Percentiles rank a stretch among this genome's conserved stretches.
phyloP scores from a whole-genome alignment of 345 rosid genomes.

The Trapa bicornis region DNA sequence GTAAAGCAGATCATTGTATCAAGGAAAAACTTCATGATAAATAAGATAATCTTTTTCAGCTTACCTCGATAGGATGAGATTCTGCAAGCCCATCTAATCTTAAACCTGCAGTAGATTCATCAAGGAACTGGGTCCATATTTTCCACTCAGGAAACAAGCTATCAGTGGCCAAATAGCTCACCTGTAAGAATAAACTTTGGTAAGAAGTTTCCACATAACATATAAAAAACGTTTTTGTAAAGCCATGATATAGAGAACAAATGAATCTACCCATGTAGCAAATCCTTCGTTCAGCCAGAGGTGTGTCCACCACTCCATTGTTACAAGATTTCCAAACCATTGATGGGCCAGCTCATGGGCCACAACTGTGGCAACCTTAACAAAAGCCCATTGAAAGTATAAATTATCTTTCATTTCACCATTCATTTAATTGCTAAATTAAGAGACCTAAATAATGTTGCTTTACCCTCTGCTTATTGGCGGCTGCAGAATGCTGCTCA shows the following conservation, averaged over 20 bases:
- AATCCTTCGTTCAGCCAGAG: conserved; percentile 98
- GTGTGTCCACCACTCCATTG: conserved; percentile 99
- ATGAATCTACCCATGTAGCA: conserved; percentile 84
- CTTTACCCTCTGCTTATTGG: conserved; percentile 84
- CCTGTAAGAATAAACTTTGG: conserved; percentile 33
- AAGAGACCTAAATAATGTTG: background rate
- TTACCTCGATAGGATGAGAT: conserved; percentile 98
- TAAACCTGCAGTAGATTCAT: conserved; percentile 71
- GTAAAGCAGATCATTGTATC: background rate
- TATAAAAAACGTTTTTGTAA: background rate
- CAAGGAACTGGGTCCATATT: conserved; percentile 96
- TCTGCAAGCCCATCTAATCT: conserved; percentile 88
- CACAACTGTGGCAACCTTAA: conserved; percentile 82
- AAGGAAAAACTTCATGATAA: background rate
- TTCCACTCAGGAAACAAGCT: conserved; percentile 93
- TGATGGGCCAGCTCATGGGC: conserved; percentile 99
- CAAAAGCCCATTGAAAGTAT: conserved; percentile 13
- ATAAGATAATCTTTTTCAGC: background rate
- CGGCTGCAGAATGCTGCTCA: conserved; percentile 90
- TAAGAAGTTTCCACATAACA: conserved; percentile 1
- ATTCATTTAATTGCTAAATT: background rate
- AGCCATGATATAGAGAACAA: conserved; percentile 7
- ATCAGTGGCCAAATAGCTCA: conserved; percentile 92
- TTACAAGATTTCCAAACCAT: conserved; percentile 99
- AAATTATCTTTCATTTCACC: conserved; percentile 1